Percentiles rank a stretch among this genome's conserved stretches.
phyloP scores from a whole-genome alignment of 768 basidiomycete species.

The Cystofilobasidium macerans region DNA sequence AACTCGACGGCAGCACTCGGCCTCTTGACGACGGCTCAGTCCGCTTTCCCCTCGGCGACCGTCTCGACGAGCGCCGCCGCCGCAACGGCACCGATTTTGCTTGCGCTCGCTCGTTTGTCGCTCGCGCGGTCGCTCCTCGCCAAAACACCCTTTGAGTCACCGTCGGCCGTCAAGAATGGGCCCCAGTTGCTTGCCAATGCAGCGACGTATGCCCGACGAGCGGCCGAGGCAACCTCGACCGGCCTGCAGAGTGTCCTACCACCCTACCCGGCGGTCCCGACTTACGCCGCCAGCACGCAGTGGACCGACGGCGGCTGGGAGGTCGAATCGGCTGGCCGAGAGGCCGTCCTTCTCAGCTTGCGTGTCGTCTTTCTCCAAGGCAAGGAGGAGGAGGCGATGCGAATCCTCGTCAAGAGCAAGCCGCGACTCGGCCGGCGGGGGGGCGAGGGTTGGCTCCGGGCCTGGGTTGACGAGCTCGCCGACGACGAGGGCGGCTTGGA shows the following conservation, averaged over 20 bases:
- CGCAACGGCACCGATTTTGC: not conserved
- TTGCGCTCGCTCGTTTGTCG: conserved; percentile 7
- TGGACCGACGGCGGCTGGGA: conserved; percentile 11
- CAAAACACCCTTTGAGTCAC: not conserved
- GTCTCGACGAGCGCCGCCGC: not conserved
- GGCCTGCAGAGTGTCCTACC: not conserved
- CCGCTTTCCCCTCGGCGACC: conserved; percentile 8
- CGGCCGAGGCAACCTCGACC: not conserved
- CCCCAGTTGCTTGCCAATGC: conserved; percentile 3
- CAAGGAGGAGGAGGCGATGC: not conserved
- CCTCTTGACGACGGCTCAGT: not conserved
- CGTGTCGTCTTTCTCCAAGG: not conserved
- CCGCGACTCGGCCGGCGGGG: not conserved
- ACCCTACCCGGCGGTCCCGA: not conserved
- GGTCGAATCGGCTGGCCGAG: not conserved
- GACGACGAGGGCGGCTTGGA: conserved; percentile 1
- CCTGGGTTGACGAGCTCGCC: not conserved
- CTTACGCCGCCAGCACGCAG: not conserved
- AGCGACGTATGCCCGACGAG: not conserved
- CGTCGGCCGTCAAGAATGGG: conserved; percentile 11
- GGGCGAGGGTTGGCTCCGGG: not conserved
- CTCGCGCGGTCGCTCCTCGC: not conserved
- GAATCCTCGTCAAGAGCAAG: not conserved
- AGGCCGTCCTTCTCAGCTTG: conserved; percentile 1
- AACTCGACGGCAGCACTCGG: conserved; percentile 5